Percentiles rank a stretch among this genome's conserved stretches.
Evolutionary conservation across 768 basidiomycete genomes (phyloP).

Genomic region (Lenzites betulinus): DNA sequence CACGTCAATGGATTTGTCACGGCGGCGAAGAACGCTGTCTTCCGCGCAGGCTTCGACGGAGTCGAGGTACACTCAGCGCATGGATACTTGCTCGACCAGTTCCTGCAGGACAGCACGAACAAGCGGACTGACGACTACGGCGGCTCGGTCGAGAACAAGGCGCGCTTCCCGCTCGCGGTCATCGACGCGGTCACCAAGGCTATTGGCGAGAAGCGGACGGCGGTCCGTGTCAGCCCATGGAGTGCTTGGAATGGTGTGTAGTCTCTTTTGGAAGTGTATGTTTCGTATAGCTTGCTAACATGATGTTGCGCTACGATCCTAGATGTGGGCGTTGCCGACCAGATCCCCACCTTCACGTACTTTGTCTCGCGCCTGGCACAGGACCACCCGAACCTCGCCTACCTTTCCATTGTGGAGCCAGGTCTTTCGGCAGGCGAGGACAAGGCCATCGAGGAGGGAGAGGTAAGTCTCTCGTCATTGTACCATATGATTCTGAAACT

Average conservation of each 20-base stretch:
- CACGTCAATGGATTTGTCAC: neutral
- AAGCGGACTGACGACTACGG: slow-evolving; percentile 50
- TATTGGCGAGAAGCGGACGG: slow-evolving; percentile 43
- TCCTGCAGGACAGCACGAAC: too few relatives aligned
- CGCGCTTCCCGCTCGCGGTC: slow-evolving; percentile 46
- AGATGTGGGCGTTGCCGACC: slow-evolving; percentile 54
- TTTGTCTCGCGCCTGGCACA: slow-evolving; percentile 37
- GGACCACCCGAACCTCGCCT: too few relatives aligned
- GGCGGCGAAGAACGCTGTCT: neutral
- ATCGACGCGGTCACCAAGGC: slow-evolving; percentile 39
- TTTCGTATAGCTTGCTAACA: neutral
- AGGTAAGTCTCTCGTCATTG: slow-evolving; percentile 4
- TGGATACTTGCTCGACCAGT: slow-evolving; percentile 41
- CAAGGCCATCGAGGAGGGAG: neutral
- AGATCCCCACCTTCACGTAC: slow-evolving; percentile 36
- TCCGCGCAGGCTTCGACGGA: neutral
- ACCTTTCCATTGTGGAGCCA: slow-evolving; percentile 40
- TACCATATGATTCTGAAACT: neutral
- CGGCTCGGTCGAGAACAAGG: slow-evolving; percentile 47
- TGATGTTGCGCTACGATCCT: neutral
- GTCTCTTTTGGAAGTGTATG: neutral
- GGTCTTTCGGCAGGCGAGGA: slow-evolving; percentile 5
- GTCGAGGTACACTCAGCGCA: slow-evolving; percentile 26
- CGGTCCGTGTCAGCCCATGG: slow-evolving; percentile 41
- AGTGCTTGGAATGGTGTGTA: neutral